Conservation (phyloP, 805 yeast species). For the Pichia rugopelliculosa region DNA sequence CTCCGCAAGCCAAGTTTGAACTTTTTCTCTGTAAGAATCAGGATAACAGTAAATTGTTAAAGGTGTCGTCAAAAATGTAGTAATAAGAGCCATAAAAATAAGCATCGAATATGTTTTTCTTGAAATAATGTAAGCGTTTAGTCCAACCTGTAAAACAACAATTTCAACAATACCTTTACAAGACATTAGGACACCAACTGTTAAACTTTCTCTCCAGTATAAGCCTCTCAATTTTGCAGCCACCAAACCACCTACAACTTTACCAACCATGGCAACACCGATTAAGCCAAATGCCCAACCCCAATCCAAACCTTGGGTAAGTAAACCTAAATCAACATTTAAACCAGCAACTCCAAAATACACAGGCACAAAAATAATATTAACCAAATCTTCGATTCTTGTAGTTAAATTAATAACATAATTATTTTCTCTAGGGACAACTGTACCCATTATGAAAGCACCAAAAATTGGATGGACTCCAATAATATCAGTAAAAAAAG, state of each 20-base stretch:
- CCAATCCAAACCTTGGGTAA: conserved; percentile 67
- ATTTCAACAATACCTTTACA: conserved; percentile 86
- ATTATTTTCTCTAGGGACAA: conserved; percentile 70
- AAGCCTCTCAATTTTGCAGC: conserved; percentile 58
- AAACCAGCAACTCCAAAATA: conserved; percentile 79
- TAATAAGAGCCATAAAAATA: conserved; percentile 71
- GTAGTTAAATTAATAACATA: conserved; percentile 64
- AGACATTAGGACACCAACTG: conserved; percentile 79
- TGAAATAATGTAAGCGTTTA: conserved; percentile 60
- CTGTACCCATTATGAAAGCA: conserved; percentile 69
- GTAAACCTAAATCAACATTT: conserved; percentile 56
- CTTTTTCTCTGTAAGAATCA: conserved; percentile 46
- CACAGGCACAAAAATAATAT: conserved; percentile 63
- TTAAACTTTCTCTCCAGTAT: conserved; percentile 63
- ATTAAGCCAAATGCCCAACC: conserved; percentile 66
- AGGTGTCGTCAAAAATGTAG: conserved; percentile 78
- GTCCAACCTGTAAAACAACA: conserved; percentile 68
- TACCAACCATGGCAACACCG: conserved; percentile 59
- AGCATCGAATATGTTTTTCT: conserved; percentile 70
- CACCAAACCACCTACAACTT: conserved; percentile 57
- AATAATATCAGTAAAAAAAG: conserved; percentile 75
- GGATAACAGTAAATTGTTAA: conserved; percentile 59
- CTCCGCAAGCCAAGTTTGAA: conserved; percentile 26
- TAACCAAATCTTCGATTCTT: conserved; percentile 71
- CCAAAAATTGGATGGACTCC: conserved; percentile 88